Percentiles rank a stretch among this genome's conserved stretches.
Conservation (phyloP, 2,329 filamentous ascomycete genomes). For the Epichloe sp. region DNA sequence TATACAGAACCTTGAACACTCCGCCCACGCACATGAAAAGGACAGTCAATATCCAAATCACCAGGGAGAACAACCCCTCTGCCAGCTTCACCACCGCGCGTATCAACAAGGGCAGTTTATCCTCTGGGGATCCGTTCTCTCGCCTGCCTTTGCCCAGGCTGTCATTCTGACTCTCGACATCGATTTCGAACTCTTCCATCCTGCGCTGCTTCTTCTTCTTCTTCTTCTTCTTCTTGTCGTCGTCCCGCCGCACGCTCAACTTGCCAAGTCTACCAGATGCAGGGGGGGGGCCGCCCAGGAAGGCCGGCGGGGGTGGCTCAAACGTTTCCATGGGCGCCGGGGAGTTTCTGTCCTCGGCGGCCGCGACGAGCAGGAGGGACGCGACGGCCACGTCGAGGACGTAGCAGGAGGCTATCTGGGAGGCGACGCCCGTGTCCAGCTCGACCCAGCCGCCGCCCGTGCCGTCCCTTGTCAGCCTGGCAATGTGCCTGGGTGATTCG, state of each 20-base stretch:
- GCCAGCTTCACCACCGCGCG: conserved; percentile 37
- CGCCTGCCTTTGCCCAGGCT: conserved; percentile 23
- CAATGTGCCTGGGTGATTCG: conserved; percentile 46
- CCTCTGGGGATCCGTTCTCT: conserved; percentile 26
- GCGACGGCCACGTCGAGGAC: conserved; percentile 49
- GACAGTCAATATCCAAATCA: conserved; percentile 45
- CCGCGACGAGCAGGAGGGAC: conserved; percentile 46
- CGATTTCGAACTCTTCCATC: conserved; percentile 45
- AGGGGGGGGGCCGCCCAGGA: conserved; percentile 12
- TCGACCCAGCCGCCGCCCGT: conserved; percentile 47
- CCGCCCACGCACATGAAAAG: conserved; percentile 38
- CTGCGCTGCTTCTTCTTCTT: conserved; percentile 21
- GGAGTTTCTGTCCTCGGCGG: conserved; percentile 38
- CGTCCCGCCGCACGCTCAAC: conserved; percentile 17
- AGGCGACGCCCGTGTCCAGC: conserved; percentile 46
- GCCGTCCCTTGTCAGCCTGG: conserved; percentile 46
- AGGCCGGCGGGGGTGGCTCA: conserved; percentile 39
- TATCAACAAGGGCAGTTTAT: conserved; percentile 37
- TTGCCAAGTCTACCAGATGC: conserved; percentile 14
- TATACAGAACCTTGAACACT: conserved; percentile 37
- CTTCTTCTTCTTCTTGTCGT: conserved; percentile 17
- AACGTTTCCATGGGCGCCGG: conserved; percentile 35
- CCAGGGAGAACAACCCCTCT: conserved; percentile 39
- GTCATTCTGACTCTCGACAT: conserved; percentile 49
- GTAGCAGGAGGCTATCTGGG: conserved; percentile 47